These are phyloP conservation scores for Cercospora nicotianae DNA, from an alignment of 2,329 filamentous ascomycete species.

Conservation along the genomic window DNA sequence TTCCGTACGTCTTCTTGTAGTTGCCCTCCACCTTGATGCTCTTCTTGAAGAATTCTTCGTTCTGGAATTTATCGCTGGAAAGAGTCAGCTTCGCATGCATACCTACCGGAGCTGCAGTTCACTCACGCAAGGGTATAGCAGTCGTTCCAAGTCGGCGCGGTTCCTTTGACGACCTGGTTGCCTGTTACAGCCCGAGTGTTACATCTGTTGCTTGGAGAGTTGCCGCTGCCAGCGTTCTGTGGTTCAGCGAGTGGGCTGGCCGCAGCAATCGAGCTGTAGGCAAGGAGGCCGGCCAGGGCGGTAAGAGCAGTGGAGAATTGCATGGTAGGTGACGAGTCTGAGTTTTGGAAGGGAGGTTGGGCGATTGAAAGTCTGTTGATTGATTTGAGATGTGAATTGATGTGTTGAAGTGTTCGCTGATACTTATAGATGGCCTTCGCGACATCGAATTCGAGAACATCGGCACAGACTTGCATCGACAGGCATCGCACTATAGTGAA, in stretches of 20 bases:
- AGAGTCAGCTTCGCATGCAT: not conserved
- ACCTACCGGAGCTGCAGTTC: not conserved
- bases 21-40: not conserved
- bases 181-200: not conserved
- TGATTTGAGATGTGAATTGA: too few species aligned
- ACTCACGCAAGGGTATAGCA: slow-evolving; percentile 8
- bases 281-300: not conserved
- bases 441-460: too few species aligned
- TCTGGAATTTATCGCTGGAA: slow-evolving; percentile 5
- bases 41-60: not conserved
- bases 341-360: too few species aligned
- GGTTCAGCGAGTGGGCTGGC: not conserved
- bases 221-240: not conserved
- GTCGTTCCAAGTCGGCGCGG: slow-evolving; percentile 4
- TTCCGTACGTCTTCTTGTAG: slow-evolving; percentile 1
- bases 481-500: too few species aligned
- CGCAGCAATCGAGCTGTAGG: not conserved
- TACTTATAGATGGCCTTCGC: too few species aligned
- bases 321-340: not conserved
- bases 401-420: too few species aligned
- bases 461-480: too few species aligned
- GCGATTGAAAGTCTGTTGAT: too few species aligned
- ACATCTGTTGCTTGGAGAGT: not conserved
- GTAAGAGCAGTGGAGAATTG: not conserved
- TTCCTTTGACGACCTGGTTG: not conserved